Base-by-base conservation (phyloP, 2,329 filamentous ascomycete species). In the Fusarium chaquense region DNA sequence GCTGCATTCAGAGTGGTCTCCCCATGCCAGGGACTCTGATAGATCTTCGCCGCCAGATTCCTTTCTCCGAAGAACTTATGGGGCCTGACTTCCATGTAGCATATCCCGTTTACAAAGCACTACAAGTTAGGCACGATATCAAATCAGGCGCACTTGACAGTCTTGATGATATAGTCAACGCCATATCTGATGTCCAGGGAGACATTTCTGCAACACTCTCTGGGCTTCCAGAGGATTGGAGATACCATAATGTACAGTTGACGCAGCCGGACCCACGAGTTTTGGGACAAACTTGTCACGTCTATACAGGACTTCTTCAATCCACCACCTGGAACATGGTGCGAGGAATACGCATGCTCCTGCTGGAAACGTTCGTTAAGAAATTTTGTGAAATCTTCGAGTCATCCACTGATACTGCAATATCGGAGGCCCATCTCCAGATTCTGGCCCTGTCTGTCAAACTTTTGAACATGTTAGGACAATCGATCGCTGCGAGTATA, bases 241-340 rank as follows among this genome's bases (percentile, higher is more conserved):
- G 77, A 16, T 85, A 83, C 70, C 79, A 78, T n/a, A 76, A 76
- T 16, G 79, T 83, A 61, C 77, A 76, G 36, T 76, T 85, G 12
- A 76, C 77, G 6, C 73, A 75, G 28, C 73, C 79, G 4, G 80
- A 84, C 66, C 78, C 79, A 18, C 81, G 80, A 24, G 82, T 83
- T 54, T 79, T 83, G 62, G 77, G 78, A 41, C 76, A 76, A 30
- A 69, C 75, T 45, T 85, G 82, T 71, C 83, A 86, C 65, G 78
- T 84, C 9, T 86, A 86, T 65, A 75, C 79, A 0, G 81, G 78
- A n/a, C 75, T 82, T n/a, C 77, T 78, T 12, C 77, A 84, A 50
- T 81, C 83, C 30, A 82, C 82, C 3, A 78, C 81, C 13, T 86
- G 84, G 84, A 86, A 85, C 67, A 78, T 79, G 58, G 76, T 85